A percentile compares a stretch with the other conserved stretches of the same genome.
phyloP scores from a whole-genome alignment of 495 filamentous ascomycete genomes.

The Staphylotrichum tortipilum region DNA sequence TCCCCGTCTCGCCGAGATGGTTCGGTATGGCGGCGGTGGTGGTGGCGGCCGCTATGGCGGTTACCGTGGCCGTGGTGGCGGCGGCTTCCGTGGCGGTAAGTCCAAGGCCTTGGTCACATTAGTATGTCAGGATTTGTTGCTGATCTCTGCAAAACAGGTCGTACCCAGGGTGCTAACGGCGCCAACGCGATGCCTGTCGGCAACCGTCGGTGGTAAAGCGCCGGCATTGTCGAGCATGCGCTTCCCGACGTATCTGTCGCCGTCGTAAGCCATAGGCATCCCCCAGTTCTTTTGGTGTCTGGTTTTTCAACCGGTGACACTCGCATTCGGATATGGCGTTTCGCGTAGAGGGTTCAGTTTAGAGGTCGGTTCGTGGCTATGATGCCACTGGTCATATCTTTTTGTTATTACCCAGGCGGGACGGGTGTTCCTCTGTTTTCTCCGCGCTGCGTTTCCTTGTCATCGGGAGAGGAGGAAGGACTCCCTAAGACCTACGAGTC shows the following conservation, averaged over 20 bases:
- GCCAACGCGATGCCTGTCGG: slow-evolving; percentile 40
- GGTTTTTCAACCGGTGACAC: slow-evolving; percentile 5
- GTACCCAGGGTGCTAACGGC: slow-evolving; percentile 24
- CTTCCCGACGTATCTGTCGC: background rate
- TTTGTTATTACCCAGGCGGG: background rate
- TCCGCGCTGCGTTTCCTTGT: background rate
- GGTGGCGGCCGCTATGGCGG: slow-evolving; percentile 63
- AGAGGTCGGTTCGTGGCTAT: slow-evolving; percentile 15
- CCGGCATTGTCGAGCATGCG: background rate
- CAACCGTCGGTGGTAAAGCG: slow-evolving; percentile 40
- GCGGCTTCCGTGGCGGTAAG: slow-evolving; percentile 29
- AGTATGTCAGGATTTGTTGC: slow-evolving; percentile 2
- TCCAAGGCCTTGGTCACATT: too few species aligned
- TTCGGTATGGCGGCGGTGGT: slow-evolving; percentile 81
- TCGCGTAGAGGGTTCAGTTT: slow-evolving; percentile 14
- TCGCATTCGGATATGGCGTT: slow-evolving; percentile 12
- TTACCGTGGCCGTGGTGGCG: slow-evolving; percentile 31
- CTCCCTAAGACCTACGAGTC: background rate
- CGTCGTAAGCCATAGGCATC: background rate
- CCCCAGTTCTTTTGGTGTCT: slow-evolving; percentile 1
- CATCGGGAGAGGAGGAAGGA: background rate
- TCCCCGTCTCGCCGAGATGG: slow-evolving; percentile 91
- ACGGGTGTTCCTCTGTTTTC: slow-evolving; percentile 1
- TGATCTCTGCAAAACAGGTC: slow-evolving; percentile 10
- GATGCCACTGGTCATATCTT: slow-evolving; percentile 1